Evolutionary conservation across 345 rosid species (phyloP).

Genomic region (Rhizophora mangle): DNA sequence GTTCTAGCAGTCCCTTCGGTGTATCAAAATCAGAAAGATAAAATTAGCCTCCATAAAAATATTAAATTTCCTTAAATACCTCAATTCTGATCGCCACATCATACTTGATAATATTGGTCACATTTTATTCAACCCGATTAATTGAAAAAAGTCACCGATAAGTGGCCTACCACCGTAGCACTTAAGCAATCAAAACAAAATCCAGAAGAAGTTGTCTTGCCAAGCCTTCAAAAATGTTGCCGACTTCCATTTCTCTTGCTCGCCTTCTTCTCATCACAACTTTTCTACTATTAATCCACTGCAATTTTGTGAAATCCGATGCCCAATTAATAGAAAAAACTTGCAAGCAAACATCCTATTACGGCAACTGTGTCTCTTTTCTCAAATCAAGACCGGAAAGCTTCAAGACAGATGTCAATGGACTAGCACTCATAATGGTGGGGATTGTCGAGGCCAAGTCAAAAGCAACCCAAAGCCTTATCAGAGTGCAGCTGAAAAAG

Average conservation of each 20-base stretch:
- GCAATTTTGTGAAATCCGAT: background rate
- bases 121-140: too few species aligned
- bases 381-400: background rate
- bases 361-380: background rate
- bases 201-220: too few species aligned
- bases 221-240: background rate
- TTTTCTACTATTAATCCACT: background rate
- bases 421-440: background rate
- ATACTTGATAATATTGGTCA: too few species aligned
- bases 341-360: background rate
- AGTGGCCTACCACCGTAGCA: too few species aligned
- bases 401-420: background rate
- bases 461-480: background rate
- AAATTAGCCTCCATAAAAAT: too few species aligned
- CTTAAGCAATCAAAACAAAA: too few species aligned
- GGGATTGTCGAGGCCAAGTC: background rate
- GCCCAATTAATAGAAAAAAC: background rate
- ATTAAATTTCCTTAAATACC: too few species aligned
- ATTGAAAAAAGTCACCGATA: too few species aligned
- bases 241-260: background rate
- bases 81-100: too few species aligned
- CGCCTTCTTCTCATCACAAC: background rate
- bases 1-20: too few species aligned
- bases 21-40: too few species aligned
- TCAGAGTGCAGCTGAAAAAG: background rate